A percentile compares a stretch with the other conserved stretches of the same genome.
Conservation (phyloP, 2,329 filamentous ascomycete species). For the Aspergillus udagawae region DNA sequence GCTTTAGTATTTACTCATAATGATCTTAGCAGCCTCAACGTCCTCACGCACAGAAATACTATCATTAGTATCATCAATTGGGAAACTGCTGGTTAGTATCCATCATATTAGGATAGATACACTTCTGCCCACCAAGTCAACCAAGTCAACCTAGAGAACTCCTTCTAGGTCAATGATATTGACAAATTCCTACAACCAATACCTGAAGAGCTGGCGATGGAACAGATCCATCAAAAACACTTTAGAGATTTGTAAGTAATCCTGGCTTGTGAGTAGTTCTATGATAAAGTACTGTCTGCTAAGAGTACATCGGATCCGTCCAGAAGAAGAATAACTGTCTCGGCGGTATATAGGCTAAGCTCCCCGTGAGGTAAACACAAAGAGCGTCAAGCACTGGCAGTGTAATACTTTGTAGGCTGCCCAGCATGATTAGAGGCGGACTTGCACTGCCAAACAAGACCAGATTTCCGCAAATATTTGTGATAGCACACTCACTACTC, state of each 20-base stretch:
- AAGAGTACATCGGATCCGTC: too few species aligned
- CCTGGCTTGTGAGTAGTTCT: neutral
- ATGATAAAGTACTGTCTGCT: too few species aligned
- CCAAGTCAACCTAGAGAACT: conserved; percentile 40
- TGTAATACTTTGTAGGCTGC: too few species aligned
- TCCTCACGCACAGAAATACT: conserved; percentile 32
- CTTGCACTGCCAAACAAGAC: too few species aligned
- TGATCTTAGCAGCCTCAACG: conserved; percentile 44
- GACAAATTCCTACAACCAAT: conserved; percentile 39
- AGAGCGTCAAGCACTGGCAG: too few species aligned
- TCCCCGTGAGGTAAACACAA: too few species aligned
- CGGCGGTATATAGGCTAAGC: too few species aligned
- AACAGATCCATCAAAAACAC: conserved; percentile 33
- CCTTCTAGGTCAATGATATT: conserved; percentile 33
- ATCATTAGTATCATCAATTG: conserved; percentile 38
- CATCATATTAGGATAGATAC: conserved; percentile 30
- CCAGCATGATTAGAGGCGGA: too few species aligned
- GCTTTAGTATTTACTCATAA: conserved; percentile 47
- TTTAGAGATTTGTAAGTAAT: conserved; percentile 29
- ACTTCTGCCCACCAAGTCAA: conserved; percentile 36
- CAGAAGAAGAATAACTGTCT: too few species aligned
- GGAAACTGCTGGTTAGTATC: conserved; percentile 31
- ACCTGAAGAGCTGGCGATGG: conserved; percentile 40
- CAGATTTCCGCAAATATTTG: too few species aligned
- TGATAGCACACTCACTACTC: too few species aligned